Base-by-base conservation (phyloP, 2,329 filamentous ascomycete genomes). In the Ophiocordyceps robertsii region DNA sequence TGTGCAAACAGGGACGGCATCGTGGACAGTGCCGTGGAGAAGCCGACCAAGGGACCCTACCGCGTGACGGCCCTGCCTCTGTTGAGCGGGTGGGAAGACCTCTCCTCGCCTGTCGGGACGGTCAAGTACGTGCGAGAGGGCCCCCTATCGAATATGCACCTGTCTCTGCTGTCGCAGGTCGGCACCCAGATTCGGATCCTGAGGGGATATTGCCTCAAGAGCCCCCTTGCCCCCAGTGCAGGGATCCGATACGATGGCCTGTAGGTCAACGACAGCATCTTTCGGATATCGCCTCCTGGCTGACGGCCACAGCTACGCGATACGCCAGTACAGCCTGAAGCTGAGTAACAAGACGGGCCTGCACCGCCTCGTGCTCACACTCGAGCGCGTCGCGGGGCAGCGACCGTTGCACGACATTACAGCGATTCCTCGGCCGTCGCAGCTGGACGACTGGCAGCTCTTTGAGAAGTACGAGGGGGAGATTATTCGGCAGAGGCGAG, bases 211-310 rank as follows among this genome's bases (percentile, higher is more conserved):
- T 57, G 55, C 29, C 60, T 78, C 17, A 64, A 64, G 47, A 77
- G 73, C 43, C 60, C 64, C 2, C 62, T 69, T 44, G 71, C 74
- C 4, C 75, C 75, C 1, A 51, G 53, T 31, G 69, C 62, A 2
- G 75, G 75, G 2, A 52, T 78, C 27, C 61, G 75, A 45, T 78
- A 77, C 46, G 75, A 79, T 51, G 75, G 75, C 40, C 48, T 75
- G 72, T 77, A 58, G 56, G 71, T 60, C 21, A 16, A 19, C 12
- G 13, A 14, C 33, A 19, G 6, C 33, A n/a, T 16, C 4, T 33
- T 13, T 16, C 6, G 13, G 9, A 17, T 7, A 14, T n/a, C 3
- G 17, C 6, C 4, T 36, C 14, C 10, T 7, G 17, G 10, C 30
- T 38, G 19, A 32, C 12, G 13, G 16, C 7, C 13, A 40, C 21